Base-by-base conservation (phyloP, 148 eudicot genomes). In the Diospyros kaki region DNA sequence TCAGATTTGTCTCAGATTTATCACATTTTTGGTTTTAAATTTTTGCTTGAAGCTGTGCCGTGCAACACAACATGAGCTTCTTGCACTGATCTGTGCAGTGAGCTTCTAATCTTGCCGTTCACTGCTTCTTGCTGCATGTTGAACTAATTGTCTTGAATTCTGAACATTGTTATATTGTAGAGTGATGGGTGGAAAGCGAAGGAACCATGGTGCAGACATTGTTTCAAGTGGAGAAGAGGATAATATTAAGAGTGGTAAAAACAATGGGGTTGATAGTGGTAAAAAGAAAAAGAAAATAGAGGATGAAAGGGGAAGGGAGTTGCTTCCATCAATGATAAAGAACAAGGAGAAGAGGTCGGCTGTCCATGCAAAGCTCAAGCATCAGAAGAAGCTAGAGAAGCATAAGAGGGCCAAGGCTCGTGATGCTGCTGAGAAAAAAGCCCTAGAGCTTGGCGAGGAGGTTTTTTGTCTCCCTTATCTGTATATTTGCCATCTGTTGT, bases 401-500 rank as follows among this genome's bases (percentile, higher is more conserved):
- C 84, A 82, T 6, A 91, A 89, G 88, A 87, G 81, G 85, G 76
- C 79, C 8, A 92, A 86, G 78, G 86, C 91, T 78, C 96, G 96
- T 17, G 90, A 80, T 4, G 94, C 90, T 8, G 89, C 85, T 4
- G 91, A 90, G 78, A 86, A 90, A 65, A 74, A 78, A 68, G 98
- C 98, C 12, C 82, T 92, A 41, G 98, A 94, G 81, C 98, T 94
- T 65, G 98, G 98, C 39, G 96, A 94, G 69, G 98, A 90, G 94
- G 94, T 91, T 12, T 42, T 4, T 9, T 28, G 28, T 28, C 28
- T 28, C 28, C 28, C 28, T 28, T 28, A 28, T 28, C 28, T 28
- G 28, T 28, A 28, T 28, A 28, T 28, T 28, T 28, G 28, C 28
- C 28, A 28, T 28, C 0, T 28, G 28, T 28, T 28, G 28, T 28